Evolutionary conservation across 1,284 basidiomycete species (phyloP).

Genomic region (Apiotrichum domesticum): DNA sequence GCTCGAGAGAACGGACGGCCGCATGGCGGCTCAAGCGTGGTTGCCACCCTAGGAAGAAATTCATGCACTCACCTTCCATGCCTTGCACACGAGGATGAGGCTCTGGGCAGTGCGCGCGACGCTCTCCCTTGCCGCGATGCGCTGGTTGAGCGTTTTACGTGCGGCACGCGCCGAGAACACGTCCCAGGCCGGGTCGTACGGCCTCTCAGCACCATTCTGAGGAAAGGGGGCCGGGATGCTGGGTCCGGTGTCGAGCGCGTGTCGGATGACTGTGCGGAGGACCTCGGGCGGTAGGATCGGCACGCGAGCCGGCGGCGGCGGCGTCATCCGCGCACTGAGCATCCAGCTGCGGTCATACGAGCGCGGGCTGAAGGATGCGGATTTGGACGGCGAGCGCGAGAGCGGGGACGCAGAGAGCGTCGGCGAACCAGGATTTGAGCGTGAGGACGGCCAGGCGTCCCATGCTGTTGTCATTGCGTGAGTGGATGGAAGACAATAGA

Average conservation of each 20-base stretch:
- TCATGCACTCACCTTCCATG: constrained; percentile 58
- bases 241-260: constrained; percentile 22
- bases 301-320: not conserved
- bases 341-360: constrained; percentile 5
- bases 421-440: not conserved
- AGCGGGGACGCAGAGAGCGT: not conserved
- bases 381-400: constrained; percentile 1
- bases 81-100: constrained; percentile 61
- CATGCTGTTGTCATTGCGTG: constrained; percentile 8
- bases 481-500: no score
- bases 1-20: no score
- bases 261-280: constrained; percentile 29
- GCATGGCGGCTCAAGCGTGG: no score
- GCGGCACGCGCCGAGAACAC: constrained; percentile 22
- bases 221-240: constrained; percentile 4
- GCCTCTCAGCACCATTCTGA: constrained; percentile 28
- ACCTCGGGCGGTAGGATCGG: constrained; percentile 21
- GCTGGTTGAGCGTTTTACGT: not conserved
- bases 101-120: constrained; percentile 19
- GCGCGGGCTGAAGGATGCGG: not conserved
- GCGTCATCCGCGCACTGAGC: constrained; percentile 7
- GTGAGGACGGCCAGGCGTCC: constrained; percentile 9
- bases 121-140: not conserved
- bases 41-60: no score
- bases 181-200: constrained; percentile 22